Base-by-base conservation (phyloP, 1,284 basidiomycete species). In the Malassezia yamatoensis region DNA sequence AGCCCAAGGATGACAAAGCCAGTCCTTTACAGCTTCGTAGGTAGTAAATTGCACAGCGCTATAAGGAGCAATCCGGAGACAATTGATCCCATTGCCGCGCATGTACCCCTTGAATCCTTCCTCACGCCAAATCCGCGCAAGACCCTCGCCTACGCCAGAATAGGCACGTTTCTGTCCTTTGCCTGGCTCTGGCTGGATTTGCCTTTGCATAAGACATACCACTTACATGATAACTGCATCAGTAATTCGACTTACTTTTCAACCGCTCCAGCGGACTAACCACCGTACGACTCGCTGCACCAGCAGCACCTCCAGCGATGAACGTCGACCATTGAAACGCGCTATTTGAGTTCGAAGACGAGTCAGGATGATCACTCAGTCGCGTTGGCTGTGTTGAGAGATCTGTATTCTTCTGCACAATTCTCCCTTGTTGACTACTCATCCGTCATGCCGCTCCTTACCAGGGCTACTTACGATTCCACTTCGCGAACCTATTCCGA, bases 41-140 rank as follows among this genome's bases (percentile, higher is more conserved):
- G 89, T 87, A 0, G 88, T 88, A 75, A 96, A 96, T 72, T 96
- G 90, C 15, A 96, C 86, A 20, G 88, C 87, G 61, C 84, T 86
- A 70, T 79, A 81, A 9, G 79, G 79, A 55, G 88, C 82, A 63
- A 90, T 90, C 51, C 90, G 82, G 62, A 94, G 74, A 75, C 90
- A 93, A 75, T 96, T 96, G 74, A 93, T 88, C 13, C 89, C 90
- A 61, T 81, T 81, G 10, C 79, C 80, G 49, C 89, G 81, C 89
- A 94, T 91, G 75, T 84, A 90, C 3, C 91, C 91, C 66, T 78
- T 81, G 75, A 90, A 86, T 1, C 90, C 91, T 76, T 96, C 91
- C 72, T 93, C 89, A 64, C 79, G 79, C 86, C 88, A 93, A 85
- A 94, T 94, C 51, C 68, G 69, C 39, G 53, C 46, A 0, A 74